Evolutionary conservation across 495 filamentous ascomycete species (phyloP), one percentile per base, ranked within the genome.

Genomic region (Aspergillus affinis): DNA sequence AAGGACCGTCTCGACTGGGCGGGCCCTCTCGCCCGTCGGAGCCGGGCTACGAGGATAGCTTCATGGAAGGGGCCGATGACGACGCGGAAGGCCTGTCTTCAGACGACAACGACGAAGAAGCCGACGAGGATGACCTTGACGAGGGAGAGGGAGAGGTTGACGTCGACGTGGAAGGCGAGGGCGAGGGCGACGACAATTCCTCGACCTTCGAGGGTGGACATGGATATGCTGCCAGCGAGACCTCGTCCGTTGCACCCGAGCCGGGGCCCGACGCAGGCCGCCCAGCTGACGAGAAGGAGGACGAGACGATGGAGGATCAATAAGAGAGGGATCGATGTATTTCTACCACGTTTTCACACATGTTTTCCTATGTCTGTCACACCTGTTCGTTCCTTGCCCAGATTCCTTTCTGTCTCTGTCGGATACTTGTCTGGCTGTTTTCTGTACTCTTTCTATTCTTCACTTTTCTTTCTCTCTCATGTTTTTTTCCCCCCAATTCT

Each of bases 171-270:
- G 62, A 61, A 27, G 61, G 62, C 17, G 62, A 58, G 13, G 60
- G 61, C 21, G 77, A 79, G 30, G 76, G 59, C 0, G 77, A 79
- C 21, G 79, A 77, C 8, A 77, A 78, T 41, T 75, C 74, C 13
- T 73, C 75, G 21, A 69, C 74, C 8, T 74, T 75, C 54, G 78
- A 78, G 23, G 78, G 70, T 5, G 69, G 66, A 44, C 72, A 75
- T 59, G 75, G 75, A 32, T 75, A 77, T 60, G 71, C 67, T 50
- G 72, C 71, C 48, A 76, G 74, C 58, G 72, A 72, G 44, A 69
- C 68, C 57, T 78, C 75, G n/a, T 78, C 72, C 12, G 58, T 60
- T 13, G 67, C 54, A 0, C 61, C 58, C 5, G 65, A 65, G 18
- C 60, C 26, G 30, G 59, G 36, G 67, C 70, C 29, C 55, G 48